Percentiles rank a stretch among this genome's conserved stretches.
Evolutionary conservation across 495 filamentous ascomycete genomes (phyloP).

Genomic region (Tuber brumale): DNA sequence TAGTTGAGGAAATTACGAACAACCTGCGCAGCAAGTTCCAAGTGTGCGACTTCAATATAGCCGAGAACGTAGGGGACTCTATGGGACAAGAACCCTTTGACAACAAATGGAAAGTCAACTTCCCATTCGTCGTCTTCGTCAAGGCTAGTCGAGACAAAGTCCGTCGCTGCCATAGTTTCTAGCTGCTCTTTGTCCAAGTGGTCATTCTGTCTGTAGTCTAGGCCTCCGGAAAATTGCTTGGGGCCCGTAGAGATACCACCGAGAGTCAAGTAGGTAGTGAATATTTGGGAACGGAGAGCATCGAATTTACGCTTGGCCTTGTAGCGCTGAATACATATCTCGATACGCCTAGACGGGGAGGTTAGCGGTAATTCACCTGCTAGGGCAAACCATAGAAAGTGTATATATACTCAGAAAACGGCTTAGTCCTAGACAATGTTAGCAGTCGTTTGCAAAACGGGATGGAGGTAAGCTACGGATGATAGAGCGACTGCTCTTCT

Average conservation of each 20-base stretch:
- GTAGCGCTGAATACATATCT: conserved; percentile 79
- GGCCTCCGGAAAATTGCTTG: conserved; percentile 61
- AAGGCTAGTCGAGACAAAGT: conserved; percentile 48
- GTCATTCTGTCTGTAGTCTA: conserved; percentile 50
- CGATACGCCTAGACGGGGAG: conserved; percentile 57
- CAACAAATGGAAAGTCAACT: conserved; percentile 74
- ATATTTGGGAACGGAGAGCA: conserved; percentile 53
- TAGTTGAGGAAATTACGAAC: conserved; percentile 87
- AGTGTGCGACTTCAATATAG: conserved; percentile 46
- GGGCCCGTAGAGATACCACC: conserved; percentile 68
- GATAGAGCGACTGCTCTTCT: conserved; percentile 57
- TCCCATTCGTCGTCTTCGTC: conserved; percentile 52
- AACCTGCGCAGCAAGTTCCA: conserved; percentile 54
- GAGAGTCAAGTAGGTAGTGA: conserved; percentile 71
- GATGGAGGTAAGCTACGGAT: conserved; percentile 42
- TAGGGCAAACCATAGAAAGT: neutral
- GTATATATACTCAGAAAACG: conserved; percentile 45
- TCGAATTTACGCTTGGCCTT: conserved; percentile 67
- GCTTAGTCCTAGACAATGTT: conserved; percentile 9
- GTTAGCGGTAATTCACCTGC: neutral
- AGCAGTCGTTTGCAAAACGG: neutral
- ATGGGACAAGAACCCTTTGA: conserved; percentile 66
- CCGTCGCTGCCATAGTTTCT: conserved; percentile 54
- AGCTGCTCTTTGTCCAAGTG: conserved; percentile 59
- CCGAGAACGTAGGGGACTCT: conserved; percentile 36